Percentiles rank a stretch among this genome's conserved stretches.
Conservation (phyloP, 2,329 filamentous ascomycete genomes). For the Calonectria hawksworthii region DNA sequence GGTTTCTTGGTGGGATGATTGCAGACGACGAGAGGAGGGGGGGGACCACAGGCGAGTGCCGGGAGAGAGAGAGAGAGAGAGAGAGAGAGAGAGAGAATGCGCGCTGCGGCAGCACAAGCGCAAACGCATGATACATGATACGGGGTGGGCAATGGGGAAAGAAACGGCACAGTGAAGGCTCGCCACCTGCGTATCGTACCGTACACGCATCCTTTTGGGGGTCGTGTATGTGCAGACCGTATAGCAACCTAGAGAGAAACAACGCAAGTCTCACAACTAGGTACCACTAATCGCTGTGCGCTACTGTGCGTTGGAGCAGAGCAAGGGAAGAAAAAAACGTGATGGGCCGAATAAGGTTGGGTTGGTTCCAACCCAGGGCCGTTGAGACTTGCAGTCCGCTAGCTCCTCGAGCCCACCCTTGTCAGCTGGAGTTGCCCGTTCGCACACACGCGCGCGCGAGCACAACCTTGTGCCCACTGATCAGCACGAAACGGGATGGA, state of each 20-base stretch:
- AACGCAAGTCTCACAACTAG: slow-evolving; percentile 12
- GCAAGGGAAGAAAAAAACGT: slow-evolving; percentile 9
- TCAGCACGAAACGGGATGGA: not conserved
- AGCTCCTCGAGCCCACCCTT: slow-evolving; percentile 7
- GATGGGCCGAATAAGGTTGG: slow-evolving; percentile 20
- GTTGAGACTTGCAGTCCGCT: slow-evolving; percentile 20
- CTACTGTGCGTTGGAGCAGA: not conserved
- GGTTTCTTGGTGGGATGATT: not conserved
- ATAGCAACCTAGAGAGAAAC: not conserved
- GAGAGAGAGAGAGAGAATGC: not conserved
- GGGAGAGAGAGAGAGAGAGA: not conserved
- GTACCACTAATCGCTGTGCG: slow-evolving; percentile 1
- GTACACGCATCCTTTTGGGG: not conserved
- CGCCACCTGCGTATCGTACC: not conserved
- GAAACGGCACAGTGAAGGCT: not conserved
- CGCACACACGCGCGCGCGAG: not conserved
- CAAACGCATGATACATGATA: not conserved
- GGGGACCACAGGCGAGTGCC: not conserved
- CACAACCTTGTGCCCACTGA: not conserved
- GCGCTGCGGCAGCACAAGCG: not conserved
- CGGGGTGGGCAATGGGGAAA: not conserved
- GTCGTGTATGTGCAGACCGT: slow-evolving; percentile 5
- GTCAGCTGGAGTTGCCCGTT: not conserved
- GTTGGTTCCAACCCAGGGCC: slow-evolving; percentile 20
- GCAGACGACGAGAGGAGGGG: not conserved